These are phyloP conservation scores for Pleurotus sapidus DNA, from an alignment of 768 basidiomycete genomes.

Conservation along the genomic window DNA sequence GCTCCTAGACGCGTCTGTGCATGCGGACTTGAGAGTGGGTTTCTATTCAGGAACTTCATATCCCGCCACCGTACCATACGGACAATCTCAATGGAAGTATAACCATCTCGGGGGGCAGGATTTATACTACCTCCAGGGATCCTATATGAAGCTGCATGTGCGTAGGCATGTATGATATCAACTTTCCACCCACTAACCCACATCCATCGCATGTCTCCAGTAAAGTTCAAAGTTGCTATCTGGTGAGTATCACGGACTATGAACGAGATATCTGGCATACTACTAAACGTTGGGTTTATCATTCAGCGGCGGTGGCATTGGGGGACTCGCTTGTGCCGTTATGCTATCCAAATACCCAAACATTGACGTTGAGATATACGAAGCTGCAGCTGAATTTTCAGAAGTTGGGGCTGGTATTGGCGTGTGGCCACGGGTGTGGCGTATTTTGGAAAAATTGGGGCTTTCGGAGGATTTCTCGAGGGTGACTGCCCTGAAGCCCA, in stretches of 20 bases:
- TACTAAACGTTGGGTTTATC: too few relatives aligned
- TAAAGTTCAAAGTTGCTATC: slow-evolving; percentile 11
- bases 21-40: too few relatives aligned
- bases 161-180: too few relatives aligned
- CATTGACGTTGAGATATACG: slow-evolving; percentile 41
- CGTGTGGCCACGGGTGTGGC: slow-evolving; percentile 39
- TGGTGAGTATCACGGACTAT: slow-evolving; percentile 3
- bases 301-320: slow-evolving; percentile 29
- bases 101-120: too few relatives aligned
- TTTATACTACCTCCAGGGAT: too few relatives aligned
- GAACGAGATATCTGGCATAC: neutral
- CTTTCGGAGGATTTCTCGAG: slow-evolving; percentile 30
- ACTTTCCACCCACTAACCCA: neutral
- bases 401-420: slow-evolving; percentile 46
- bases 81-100: too few relatives aligned
- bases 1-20: too few relatives aligned
- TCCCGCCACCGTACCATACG: too few relatives aligned
- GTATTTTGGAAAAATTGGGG: slow-evolving; percentile 36
- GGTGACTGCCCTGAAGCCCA: slow-evolving; percentile 19
- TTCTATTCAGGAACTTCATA: too few relatives aligned
- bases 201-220: neutral
- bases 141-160: too few relatives aligned
- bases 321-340: slow-evolving; percentile 26
- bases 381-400: slow-evolving; percentile 36
- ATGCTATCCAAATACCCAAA: slow-evolving; percentile 28